phyloP scores from a whole-genome alignment of 441 rosid genomes.

The Lepidium campestre region DNA sequence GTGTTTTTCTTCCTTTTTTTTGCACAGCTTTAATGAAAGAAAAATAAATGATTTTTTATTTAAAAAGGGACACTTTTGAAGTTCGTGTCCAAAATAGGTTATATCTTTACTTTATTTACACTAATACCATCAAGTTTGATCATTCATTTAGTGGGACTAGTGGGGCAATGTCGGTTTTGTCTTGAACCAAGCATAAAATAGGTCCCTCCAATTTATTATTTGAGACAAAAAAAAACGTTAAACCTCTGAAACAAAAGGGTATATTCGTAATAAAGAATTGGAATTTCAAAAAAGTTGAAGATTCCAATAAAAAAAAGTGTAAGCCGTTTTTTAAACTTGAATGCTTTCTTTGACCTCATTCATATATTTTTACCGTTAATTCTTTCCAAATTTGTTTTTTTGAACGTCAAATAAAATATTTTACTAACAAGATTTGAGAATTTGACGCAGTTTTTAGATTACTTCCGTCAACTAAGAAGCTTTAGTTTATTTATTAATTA shows the following conservation, averaged over 20 bases:
- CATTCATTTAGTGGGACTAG: neutral
- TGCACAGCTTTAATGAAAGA: constrained; percentile 7
- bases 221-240: neutral
- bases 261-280: neutral
- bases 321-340: constrained; percentile 6
- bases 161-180: neutral
- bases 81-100: constrained; percentile 12
- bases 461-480: neutral
- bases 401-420: neutral
- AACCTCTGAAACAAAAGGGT: neutral
- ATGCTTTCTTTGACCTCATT: constrained; percentile 26
- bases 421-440: neutral
- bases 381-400: neutral
- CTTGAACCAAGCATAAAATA: neutral
- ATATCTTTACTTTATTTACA: constrained; percentile 1
- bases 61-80: constrained; percentile 1
- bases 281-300: constrained; percentile 34
- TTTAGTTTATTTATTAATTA: neutral
- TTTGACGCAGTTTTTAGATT: neutral
- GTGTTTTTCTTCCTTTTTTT: neutral
- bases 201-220: neutral
- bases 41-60: neutral
- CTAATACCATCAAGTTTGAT: neutral
- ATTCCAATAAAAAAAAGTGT: constrained; percentile 6
- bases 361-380: neutral